Evolutionary conservation across 148 eudicot genomes (phyloP), one percentile per base, ranked within the genome.

Genomic region (Cornus kousa): DNA sequence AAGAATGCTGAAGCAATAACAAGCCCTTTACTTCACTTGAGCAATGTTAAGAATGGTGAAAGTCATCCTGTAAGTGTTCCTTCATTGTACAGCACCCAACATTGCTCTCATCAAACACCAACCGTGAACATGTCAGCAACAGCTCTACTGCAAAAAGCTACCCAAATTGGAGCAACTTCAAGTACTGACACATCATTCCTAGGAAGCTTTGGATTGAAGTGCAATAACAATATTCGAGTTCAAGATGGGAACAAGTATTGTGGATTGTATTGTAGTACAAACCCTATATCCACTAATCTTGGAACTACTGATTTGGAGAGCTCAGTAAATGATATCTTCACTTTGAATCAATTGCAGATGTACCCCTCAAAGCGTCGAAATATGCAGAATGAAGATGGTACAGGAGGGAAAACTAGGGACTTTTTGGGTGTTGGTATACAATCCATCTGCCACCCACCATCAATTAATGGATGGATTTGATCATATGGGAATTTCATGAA

Each of bases 91-190:
- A 88, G 92, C 86, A 85, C 80, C 62, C 93, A 93, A 75, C 87
- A 87, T 46, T 73, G 62, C 55, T 31, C 74, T 53, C 83, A 79
- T 53, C 89, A 86, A 67, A 80, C 82, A 50, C 10, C 81, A 48
- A 8, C 81, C 5, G 46, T 79, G 32, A 85, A 73, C 64, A 91
- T 90, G 87, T 93, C 98, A 1, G 98, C 98, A 3, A 95, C 98
- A 10, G 98, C 98, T 77, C 81, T 94, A 39, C 66, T 94, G 59
- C 93, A 91, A 77, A 92, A 91, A 79, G 98, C 98, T 28, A 92
- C 97, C 17, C 95, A 91, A 79, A 88, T 94, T 40, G 95, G 97
- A 24, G 83, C 92, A 22, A 87, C 89, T 40, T 79, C 92, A 6
- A 39, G 43, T 39, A 70, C 79, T 73, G 83, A 86, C 59, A 84